These are phyloP conservation scores for Hypoxylon crocopeplum DNA, from an alignment of 495 filamentous ascomycete genomes.

Conservation along the genomic window DNA sequence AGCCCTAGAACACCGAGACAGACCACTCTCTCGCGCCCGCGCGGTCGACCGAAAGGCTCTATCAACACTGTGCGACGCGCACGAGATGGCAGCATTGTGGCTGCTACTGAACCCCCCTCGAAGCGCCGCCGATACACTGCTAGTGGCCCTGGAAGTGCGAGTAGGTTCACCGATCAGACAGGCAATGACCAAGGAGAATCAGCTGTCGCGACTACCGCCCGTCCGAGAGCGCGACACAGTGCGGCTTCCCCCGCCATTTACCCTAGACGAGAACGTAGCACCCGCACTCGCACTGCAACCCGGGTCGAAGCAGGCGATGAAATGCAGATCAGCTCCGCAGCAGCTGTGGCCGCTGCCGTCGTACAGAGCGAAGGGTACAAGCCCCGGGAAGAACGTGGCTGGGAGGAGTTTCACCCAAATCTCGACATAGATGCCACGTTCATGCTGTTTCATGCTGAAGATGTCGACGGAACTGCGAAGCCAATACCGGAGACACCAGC, in stretches of 20 bases:
- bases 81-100: slow-evolving; percentile 43
- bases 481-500: slow-evolving; percentile 53
- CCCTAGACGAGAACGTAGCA: slow-evolving; percentile 59
- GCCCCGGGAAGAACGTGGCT: slow-evolving; percentile 92
- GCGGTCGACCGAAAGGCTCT: slow-evolving; percentile 51
- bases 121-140: slow-evolving; percentile 71
- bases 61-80: slow-evolving; percentile 51
- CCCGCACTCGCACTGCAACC: slow-evolving; percentile 57
- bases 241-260: slow-evolving; percentile 49
- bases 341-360: slow-evolving; percentile 81
- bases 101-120: slow-evolving; percentile 59
- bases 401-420: slow-evolving; percentile 96
- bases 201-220: slow-evolving; percentile 41
- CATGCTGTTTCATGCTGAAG: slow-evolving; percentile 77
- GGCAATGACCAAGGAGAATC: slow-evolving; percentile 58
- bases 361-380: slow-evolving; percentile 95
- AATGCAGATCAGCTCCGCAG: slow-evolving; percentile 75
- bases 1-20: slow-evolving; percentile 51
- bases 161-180: slow-evolving; percentile 73
- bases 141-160: slow-evolving; percentile 80
- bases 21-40: slow-evolving; percentile 47
- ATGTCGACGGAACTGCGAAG: slow-evolving; percentile 74
- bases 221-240: slow-evolving; percentile 45
- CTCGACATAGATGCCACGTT: slow-evolving; percentile 84
- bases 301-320: slow-evolving; percentile 55